These are phyloP conservation scores for Metarhizium album DNA, from an alignment of 2,329 filamentous ascomycete species.

Conservation along the genomic window DNA sequence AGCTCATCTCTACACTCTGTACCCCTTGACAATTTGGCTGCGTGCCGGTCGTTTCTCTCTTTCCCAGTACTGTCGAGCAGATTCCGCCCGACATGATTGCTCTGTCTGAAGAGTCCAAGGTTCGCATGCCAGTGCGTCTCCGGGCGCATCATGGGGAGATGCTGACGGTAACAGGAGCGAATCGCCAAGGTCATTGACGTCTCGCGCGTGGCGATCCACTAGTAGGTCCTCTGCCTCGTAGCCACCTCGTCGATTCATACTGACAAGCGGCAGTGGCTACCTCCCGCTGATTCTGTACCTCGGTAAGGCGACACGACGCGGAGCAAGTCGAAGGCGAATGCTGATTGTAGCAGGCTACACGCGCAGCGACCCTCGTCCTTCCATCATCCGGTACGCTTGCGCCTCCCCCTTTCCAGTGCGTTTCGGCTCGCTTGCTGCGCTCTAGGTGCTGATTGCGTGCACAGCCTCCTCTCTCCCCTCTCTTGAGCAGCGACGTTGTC, in stretches of 20 bases:
- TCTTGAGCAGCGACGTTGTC: constrained; percentile 30
- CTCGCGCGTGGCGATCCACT: constrained; percentile 88
- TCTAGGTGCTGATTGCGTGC: constrained; percentile 12
- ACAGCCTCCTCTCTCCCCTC: constrained; percentile 53
- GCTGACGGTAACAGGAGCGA: constrained; percentile 59
- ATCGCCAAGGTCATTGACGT: constrained; percentile 95
- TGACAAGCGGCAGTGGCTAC: constrained; percentile 62
- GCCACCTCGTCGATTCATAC: constrained; percentile 5
- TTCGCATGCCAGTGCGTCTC: constrained; percentile 23
- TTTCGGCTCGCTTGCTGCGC: neutral
- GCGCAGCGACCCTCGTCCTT: constrained; percentile 81
- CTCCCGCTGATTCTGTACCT: constrained; percentile 94
- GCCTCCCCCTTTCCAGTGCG: no score
- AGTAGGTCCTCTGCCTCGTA: constrained; percentile 45
- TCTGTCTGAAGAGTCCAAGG: constrained; percentile 97
- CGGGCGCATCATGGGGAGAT: neutral
- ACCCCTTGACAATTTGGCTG: neutral
- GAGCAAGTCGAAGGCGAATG: constrained; percentile 5
- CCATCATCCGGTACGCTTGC: constrained; percentile 43
- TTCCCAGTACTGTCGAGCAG: neutral
- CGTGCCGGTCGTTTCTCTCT: neutral
- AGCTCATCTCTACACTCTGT: neutral
- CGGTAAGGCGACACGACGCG: constrained; percentile 43
- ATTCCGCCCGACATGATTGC: constrained; percentile 41
- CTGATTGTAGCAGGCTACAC: constrained; percentile 62